Base-by-base conservation (phyloP, 2,329 filamentous ascomycete species). In the Colletotrichum abscissum region DNA sequence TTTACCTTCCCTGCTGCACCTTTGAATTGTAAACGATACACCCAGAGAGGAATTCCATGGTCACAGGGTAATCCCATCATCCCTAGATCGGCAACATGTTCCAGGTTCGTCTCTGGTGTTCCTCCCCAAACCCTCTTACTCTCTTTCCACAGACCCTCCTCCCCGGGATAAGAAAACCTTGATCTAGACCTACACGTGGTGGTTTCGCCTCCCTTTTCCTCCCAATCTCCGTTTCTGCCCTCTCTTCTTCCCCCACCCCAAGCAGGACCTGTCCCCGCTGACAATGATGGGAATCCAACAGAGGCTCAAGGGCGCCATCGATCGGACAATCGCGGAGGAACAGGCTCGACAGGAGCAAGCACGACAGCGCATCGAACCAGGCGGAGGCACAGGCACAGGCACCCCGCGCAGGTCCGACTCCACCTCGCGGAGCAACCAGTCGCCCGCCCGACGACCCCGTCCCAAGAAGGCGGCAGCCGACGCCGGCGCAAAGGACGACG, bases 301-400 rank as follows among this genome's bases (percentile, higher is more conserved):
- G 93, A 91, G 94, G 86, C 87, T 97, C 78, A 94, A 94, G 85
- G 94, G 93, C 79, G 93, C 93, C 73, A 95, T 97, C 81, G 94
- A 97, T 81, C 92, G 92, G 78, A 93, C 93, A 79, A 97, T 98
- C 79, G 94, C 95, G 79, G 95, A 98, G 85, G 95, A 98, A 84
- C 94, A 97, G 84, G 93, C 94, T 71, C 93, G 94, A 72, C 93
- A 95, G 80, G 90, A 90, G 79, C 83, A 86, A 30, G 70, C 67
- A 57, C 67, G 70, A 49, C 67, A 74, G 63, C 33, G 60, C 52
- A 42, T 65, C 65, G 62, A 71, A 58, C 62, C 72, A 14, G 52
- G 68, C 59, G 58, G 63, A 55, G n/a, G n/a, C 52, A n/a, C 16
- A 26, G 52, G 26, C n/a, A 26, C 14, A 49, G 49, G 46, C 56